Evolutionary conservation across 1,284 basidiomycete species (phyloP), one percentile per base, ranked within the genome.

Genomic region (Papiliotrema laurentii): DNA sequence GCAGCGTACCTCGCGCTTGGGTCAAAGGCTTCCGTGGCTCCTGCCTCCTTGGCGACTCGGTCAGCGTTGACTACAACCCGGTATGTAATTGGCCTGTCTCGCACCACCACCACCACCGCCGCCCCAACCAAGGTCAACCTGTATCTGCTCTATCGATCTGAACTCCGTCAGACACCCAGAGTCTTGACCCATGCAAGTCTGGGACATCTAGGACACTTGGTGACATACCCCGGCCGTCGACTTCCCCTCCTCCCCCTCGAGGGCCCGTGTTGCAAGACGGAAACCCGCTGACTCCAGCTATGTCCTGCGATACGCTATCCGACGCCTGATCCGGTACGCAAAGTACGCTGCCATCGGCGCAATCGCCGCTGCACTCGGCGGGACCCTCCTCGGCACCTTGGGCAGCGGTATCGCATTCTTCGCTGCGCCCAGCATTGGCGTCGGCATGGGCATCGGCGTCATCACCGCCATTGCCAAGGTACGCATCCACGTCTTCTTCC

Each of bases 341-440:
- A 73, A 73, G 55, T 74, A 74, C 53, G 72, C 70, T 14, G 60
- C 61, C 10, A 60, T 66, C 13, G 72, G 72, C 19, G 67, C 57
- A 2, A 50, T 60, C 5, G 51, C 66, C 10, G 68, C 72, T n/a
- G 52, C 61, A 5, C 24, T 73, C 1, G 71, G 70, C n/a, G 61
- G 63, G 1, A 60, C 61, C 1, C 46, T 71, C 10, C 47, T 74
- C 1, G 72, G 71, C 16, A 64, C 66, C 10, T 37, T 72, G 19
- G 67, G 70, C 1, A 62, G 61, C 13, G 70, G 69, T 7, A 38
- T 70, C 3, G 67, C 71, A 5, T 72, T 70, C 58, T 69, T 74
- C 45, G 65, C 69, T 13, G 71, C 71, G 3, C 72, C 72, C 11
- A 55, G 61, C 14, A 61, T 70, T 6, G 46, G 60, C 3, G 60